Evolutionary conservation across 2,329 filamentous ascomycete genomes (phyloP).

Genomic region (Juglanconis sp.): DNA sequence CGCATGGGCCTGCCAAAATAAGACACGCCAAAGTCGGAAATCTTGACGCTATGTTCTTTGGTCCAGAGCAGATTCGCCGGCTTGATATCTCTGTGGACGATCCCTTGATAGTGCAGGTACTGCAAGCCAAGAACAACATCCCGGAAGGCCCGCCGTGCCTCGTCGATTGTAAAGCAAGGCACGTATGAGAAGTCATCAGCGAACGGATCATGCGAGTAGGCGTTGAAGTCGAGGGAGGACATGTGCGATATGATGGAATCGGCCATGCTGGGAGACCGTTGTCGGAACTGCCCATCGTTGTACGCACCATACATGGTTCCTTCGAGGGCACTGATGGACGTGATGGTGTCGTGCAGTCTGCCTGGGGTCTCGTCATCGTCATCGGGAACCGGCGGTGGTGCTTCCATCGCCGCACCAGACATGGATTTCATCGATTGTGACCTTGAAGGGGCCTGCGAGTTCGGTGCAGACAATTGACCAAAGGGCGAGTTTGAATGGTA

Average conservation of each 20-base stretch:
- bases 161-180: constrained; percentile 82
- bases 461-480: constrained; percentile 35
- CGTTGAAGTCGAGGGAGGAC: constrained; percentile 61
- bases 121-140: constrained; percentile 92
- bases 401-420: constrained; percentile 32
- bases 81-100: constrained; percentile 82
- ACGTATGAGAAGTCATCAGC: constrained; percentile 91
- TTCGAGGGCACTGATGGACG: constrained; percentile 61
- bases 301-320: constrained; percentile 77
- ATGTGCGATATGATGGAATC: constrained; percentile 72
- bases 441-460: constrained; percentile 47
- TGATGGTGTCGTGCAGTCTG: constrained; percentile 49
- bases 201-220: constrained; percentile 60
- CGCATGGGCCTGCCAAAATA: constrained; percentile 88
- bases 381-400: constrained; percentile 35
- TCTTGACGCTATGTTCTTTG: constrained; percentile 83
- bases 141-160: constrained; percentile 80
- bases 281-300: constrained; percentile 56
- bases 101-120: constrained; percentile 85
- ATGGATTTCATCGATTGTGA: constrained; percentile 45
- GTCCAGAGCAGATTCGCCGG: constrained; percentile 90
- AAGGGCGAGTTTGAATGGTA: constrained; percentile 37
- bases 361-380: constrained; percentile 54
- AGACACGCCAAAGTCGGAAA: constrained; percentile 97
- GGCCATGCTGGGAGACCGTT: constrained; percentile 75